phyloP scores from a whole-genome alignment of 2,329 filamentous ascomycete species.

The Sclerotinia nivalis region DNA sequence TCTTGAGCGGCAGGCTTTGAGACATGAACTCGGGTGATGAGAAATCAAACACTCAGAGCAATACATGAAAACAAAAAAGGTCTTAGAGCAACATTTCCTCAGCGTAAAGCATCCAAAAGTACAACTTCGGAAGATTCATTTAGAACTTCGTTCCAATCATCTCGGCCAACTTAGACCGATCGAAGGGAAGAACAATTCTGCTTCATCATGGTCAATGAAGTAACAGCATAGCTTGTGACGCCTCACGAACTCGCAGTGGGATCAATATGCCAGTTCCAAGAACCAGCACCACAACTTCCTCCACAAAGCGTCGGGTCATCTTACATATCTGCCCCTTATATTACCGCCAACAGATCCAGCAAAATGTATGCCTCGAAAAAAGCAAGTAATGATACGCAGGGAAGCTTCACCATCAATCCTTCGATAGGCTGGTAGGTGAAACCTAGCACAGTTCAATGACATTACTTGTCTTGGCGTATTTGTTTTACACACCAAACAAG shows the following conservation, averaged over 20 bases:
- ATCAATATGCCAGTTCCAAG: no score
- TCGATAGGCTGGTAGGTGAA: neutral
- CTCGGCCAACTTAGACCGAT: neutral
- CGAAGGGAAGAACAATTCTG: neutral
- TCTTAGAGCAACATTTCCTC: neutral
- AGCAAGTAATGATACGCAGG: neutral
- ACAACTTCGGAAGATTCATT: neutral
- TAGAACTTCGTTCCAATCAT: neutral
- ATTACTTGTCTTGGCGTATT: neutral
- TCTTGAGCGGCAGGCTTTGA: neutral
- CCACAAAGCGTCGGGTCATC: neutral
- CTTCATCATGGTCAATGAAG: neutral
- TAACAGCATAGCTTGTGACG: neutral
- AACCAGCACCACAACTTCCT: no score
- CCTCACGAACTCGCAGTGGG: neutral
- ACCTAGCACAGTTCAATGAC: neutral
- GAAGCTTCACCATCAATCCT: neutral
- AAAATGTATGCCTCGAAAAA: neutral
- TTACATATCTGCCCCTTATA: neutral
- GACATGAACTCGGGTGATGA: neutral
- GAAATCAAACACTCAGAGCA: neutral
- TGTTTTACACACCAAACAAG: neutral
- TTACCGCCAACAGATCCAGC: neutral
- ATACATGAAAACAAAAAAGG: neutral
- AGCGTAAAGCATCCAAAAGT: neutral